Base-by-base conservation (phyloP, 2,329 filamentous ascomycete genomes). In the Aspergillus sp. region DNA sequence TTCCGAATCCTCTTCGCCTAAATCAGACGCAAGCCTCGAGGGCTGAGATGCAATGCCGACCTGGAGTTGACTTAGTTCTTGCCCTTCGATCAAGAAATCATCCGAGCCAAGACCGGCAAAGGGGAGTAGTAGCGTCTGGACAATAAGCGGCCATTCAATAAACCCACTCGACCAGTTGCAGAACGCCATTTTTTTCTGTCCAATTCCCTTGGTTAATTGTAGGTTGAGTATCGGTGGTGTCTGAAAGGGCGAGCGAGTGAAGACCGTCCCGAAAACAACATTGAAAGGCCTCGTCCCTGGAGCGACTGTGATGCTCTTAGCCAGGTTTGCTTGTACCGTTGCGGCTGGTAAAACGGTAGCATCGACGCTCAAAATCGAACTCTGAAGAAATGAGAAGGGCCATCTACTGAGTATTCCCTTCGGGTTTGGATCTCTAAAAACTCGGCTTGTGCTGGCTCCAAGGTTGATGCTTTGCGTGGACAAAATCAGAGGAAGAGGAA, bases 131-230 rank as follows among this genome's bases (percentile, higher is more conserved):
- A 74, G 39, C 7, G 59, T 53, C 34, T 62, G 62, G 17, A 72
- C 24, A 13, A 64, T 45, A 7, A 51, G 34, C 11, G 75, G 74
- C 75, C 75, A 78, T 1, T 45, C 24, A 22, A 72, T 49, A n/a
- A 65, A 58, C n/a, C 75, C 75, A 58, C 71, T 76, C 4, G 69
- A 68, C 74, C 73, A 76, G 20, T 69, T 67, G 41, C 69, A 66
- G 48, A 70, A 69, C 2, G 66, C 71, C 20, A 69, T 50, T 34
- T 74, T 73, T 22, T 62, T 60, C 5, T 62, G 18, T 1, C 71
- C 69, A 12, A 78, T 59, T 52, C 65, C 59, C 53, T 71, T 74
- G 13, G 64, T 60, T 13, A 73, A 51, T 45, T 73, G 67, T 7
- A 76, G 53, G 18, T 65, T 66, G 17, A 77, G 50, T 4, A 61